A percentile compares a stretch with the other conserved stretches of the same genome.
phyloP scores from a whole-genome alignment of 2,329 filamentous ascomycete species.

The Mycosphaerella arachidis region DNA sequence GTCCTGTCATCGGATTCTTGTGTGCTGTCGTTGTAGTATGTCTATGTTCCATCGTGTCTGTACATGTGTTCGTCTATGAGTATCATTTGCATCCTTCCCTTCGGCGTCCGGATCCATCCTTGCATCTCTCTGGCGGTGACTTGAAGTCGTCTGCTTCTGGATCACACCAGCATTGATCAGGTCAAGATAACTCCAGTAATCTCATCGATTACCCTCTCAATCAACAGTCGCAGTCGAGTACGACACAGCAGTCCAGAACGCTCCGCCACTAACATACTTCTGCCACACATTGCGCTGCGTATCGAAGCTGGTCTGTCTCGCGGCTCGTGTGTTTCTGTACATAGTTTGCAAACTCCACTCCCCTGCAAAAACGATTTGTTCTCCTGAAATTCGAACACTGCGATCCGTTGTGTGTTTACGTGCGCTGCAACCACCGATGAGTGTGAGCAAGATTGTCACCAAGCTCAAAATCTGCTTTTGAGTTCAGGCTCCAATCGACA shows the following conservation, averaged over 20 bases:
- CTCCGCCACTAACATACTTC: constrained; percentile 32
- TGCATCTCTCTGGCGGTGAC: not conserved
- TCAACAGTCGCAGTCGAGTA: constrained; percentile 7
- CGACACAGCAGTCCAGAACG: constrained; percentile 12
- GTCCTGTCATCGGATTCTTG: too few relatives aligned
- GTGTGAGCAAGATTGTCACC: too few relatives aligned
- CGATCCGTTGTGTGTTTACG: too few relatives aligned
- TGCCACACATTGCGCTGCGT: constrained; percentile 33
- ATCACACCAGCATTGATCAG: not conserved
- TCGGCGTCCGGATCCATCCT: too few relatives aligned
- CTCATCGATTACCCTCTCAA: constrained; percentile 9
- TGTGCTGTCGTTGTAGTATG: too few relatives aligned
- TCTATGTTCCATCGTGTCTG: too few relatives aligned
- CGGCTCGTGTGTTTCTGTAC: constrained; percentile 32
- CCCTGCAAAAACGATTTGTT: constrained; percentile 33
- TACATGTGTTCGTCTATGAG: too few relatives aligned
- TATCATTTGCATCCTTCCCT: too few relatives aligned
- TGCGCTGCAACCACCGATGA: too few relatives aligned
- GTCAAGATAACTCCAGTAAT: constrained; percentile 10
- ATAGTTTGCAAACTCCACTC: constrained; percentile 35
- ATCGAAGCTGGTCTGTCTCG: constrained; percentile 29
- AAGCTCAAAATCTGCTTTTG: too few relatives aligned
- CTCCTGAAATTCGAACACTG: not conserved
- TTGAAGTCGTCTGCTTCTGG: not conserved
- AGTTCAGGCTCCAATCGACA: too few relatives aligned